Conservation (phyloP, 1,284 basidiomycete species). For the Boletus subluridellus region DNA sequence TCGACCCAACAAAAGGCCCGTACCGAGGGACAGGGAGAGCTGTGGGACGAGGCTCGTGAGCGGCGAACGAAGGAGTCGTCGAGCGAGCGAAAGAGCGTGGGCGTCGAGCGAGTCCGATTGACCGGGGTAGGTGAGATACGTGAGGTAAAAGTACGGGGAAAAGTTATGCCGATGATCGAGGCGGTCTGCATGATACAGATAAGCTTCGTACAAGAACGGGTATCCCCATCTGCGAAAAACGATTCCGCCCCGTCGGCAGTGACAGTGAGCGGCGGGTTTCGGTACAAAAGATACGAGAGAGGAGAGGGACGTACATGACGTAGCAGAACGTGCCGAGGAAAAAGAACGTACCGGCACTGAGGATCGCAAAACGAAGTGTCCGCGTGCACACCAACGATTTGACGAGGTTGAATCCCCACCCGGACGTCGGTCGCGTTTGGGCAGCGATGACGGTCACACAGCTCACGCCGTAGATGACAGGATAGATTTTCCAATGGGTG, state of each 20-base stretch:
- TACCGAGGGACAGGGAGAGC: constrained; percentile 60
- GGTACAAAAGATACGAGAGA: not conserved
- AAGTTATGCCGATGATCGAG: constrained; percentile 98
- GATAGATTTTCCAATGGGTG: constrained; percentile 95
- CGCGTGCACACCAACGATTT: constrained; percentile 49
- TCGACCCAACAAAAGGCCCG: constrained; percentile 64
- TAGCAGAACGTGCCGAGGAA: constrained; percentile 67
- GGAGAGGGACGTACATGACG: constrained; percentile 57
- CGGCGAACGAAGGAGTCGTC: constrained; percentile 53
- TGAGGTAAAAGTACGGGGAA: constrained; percentile 94
- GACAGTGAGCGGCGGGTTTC: constrained; percentile 4
- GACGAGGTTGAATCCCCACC: constrained; percentile 34
- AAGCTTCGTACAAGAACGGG: constrained; percentile 89
- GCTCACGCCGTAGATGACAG: constrained; percentile 82
- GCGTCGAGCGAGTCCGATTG: constrained; percentile 30
- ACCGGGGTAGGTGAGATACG: constrained; percentile 73
- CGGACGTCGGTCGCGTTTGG: constrained; percentile 15
- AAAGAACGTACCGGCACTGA: constrained; percentile 72
- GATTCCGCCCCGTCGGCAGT: not conserved
- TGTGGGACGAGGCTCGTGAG: constrained; percentile 74
- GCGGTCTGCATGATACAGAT: constrained; percentile 88
- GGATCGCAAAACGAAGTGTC: constrained; percentile 63
- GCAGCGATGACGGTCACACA: constrained; percentile 65
- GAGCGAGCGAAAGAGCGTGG: constrained; percentile 44
- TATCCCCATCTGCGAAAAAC: constrained; percentile 77